phyloP scores from a whole-genome alignment of 2,329 filamentous ascomycete species.

The Cladosporium sp. region DNA sequence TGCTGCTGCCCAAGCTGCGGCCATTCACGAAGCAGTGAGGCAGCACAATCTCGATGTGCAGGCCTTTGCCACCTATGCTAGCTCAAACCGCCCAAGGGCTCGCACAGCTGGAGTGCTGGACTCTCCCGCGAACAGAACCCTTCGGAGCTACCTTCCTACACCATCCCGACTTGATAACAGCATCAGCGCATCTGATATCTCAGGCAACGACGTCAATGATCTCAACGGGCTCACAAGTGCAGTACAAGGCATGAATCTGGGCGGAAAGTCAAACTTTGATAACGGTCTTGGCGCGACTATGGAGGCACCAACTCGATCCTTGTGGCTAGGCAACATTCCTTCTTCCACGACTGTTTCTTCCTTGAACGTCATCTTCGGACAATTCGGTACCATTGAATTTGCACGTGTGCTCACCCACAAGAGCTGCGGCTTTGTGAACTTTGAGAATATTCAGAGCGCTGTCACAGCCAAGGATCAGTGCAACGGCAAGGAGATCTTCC shows the following conservation, averaged over 20 bases:
- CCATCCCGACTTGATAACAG: slow-evolving; percentile 71
- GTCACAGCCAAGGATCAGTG: slow-evolving; percentile 81
- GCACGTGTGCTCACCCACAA: slow-evolving; percentile 95
- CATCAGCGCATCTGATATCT: slow-evolving; percentile 70
- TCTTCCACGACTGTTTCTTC: slow-evolving; percentile 96
- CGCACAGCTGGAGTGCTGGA: slow-evolving; percentile 90
- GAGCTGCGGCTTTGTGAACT: slow-evolving; percentile 98
- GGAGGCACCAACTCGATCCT: slow-evolving; percentile 83
- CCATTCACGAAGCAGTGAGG: slow-evolving; percentile 69
- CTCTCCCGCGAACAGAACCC: slow-evolving; percentile 61
- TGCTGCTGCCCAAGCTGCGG: slow-evolving; percentile 53
- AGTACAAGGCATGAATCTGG: slow-evolving; percentile 74
- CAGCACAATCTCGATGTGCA: slow-evolving; percentile 92
- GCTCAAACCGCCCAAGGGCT: slow-evolving; percentile 76
- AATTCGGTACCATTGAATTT: slow-evolving; percentile 86
- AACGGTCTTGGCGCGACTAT: slow-evolving; percentile 72
- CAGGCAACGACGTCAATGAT: slow-evolving; percentile 69
- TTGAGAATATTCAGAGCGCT: slow-evolving; percentile 85
- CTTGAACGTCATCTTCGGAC: slow-evolving; percentile 88
- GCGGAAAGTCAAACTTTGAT: slow-evolving; percentile 60
- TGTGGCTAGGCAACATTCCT: slow-evolving; percentile 97
- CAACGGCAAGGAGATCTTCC: slow-evolving; percentile 98
- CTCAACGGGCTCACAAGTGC: slow-evolving; percentile 78
- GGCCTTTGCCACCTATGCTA: slow-evolving; percentile 81
- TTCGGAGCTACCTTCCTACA: slow-evolving; percentile 67